Base-by-base conservation (phyloP, 495 filamentous ascomycete genomes). In the Trichocladium antarcticum region DNA sequence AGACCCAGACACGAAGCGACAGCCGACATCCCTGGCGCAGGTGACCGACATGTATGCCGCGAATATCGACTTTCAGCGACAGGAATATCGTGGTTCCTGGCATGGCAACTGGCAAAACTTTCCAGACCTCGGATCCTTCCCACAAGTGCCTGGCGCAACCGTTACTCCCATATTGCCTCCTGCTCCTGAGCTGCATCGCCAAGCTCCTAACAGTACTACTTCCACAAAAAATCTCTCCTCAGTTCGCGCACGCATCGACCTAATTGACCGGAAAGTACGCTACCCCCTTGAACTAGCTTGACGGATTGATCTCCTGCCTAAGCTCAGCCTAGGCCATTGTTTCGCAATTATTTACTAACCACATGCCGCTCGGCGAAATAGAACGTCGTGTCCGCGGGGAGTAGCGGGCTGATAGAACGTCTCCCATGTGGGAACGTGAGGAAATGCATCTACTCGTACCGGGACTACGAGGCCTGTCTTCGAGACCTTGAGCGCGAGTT, bases 21-120 rank as follows among this genome's bases (percentile, higher is more conserved):
- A n/a, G n/a, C n/a, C n/a, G n/a, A n/a, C n/a, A n/a, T n/a, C n/a
- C n/a, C n/a, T n/a, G n/a, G n/a, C n/a, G n/a, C n/a, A 44, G 41
- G 15, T 44, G 20, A 28, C 9, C 28, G 41, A 21, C 28, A 44
- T 44, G 41, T 21, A 32, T 14, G 41, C 41, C 41, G 6, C 8
- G 34, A 44, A 44, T 11, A 34, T 44, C 8, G 41, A 44, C 28
- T 44, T 44, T 12, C 41, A 44, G 28, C 41, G 41, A 19, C 41
- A 20, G 28, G 41, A 44, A 44, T 34, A 44, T 34, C 41, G 41
- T 0, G 41, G 32, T 20, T 44, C 3, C 41, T 44, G 29, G 41
- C 41, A 20, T 12, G 28, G 24, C 41, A 22, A 44, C 28, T 44
- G 29, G 28, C 41, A 28, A 32, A 34, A 44, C 27, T 20, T 32